These are phyloP conservation scores for Phialophora macrospora DNA, from an alignment of 2,329 filamentous ascomycete genomes.

Conservation along the genomic window DNA sequence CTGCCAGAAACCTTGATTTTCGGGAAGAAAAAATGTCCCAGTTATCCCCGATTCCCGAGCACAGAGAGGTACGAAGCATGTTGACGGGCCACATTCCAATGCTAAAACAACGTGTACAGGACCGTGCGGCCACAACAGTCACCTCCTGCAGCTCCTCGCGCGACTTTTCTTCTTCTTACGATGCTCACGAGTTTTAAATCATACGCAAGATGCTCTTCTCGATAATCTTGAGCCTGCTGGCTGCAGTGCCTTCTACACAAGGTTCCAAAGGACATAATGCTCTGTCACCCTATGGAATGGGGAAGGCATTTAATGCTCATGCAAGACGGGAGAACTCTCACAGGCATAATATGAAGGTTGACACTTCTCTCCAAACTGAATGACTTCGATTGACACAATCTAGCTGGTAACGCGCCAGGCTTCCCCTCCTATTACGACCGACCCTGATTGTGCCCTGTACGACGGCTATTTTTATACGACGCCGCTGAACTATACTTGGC, in stretches of 20 bases:
- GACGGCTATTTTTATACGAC: conserved; percentile 34
- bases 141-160: neutral
- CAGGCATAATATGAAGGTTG: conserved; percentile 6
- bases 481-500: conserved; percentile 31
- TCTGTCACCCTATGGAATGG: conserved; percentile 8
- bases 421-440: conserved; percentile 25
- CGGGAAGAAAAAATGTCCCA: neutral
- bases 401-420: conserved; percentile 21
- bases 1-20: neutral
- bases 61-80: conserved; percentile 7
- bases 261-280: neutral
- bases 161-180: neutral
- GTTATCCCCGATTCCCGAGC: neutral
- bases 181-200: neutral
- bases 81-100: conserved; percentile 28
- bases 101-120: conserved; percentile 26
- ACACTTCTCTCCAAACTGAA: neutral
- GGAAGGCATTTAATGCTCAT: conserved; percentile 10
- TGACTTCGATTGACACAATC: conserved; percentile 6
- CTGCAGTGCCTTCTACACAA: neutral
- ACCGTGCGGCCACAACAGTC: conserved; percentile 26
- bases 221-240: conserved; percentile 15
- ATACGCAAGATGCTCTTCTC: conserved; percentile 14
- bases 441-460: conserved; percentile 27
- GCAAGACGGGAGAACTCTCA: conserved; percentile 1